Conservation (phyloP, 768 basidiomycete genomes). For the Clitopilus hobsonii region DNA sequence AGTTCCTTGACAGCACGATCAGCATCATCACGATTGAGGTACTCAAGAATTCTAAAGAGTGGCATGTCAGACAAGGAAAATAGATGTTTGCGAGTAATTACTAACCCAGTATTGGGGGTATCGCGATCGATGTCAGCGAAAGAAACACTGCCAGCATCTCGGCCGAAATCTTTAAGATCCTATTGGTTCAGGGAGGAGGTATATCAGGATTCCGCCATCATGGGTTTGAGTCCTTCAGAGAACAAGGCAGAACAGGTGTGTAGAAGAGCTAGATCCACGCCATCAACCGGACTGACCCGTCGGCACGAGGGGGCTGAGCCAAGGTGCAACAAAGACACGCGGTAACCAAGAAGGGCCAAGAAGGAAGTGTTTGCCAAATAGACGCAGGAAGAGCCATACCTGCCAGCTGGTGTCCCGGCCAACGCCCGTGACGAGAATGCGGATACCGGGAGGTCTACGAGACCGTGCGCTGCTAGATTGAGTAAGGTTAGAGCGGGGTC, state of each 20-base stretch:
- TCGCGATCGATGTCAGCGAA: conserved; percentile 95
- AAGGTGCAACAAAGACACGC: not conserved
- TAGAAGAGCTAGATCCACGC: not conserved
- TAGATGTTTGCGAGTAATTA: not conserved
- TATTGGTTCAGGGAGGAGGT: conserved; percentile 44
- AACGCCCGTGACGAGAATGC: conserved; percentile 83
- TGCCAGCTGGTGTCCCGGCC: conserved; percentile 98
- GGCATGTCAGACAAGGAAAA: conserved; percentile 1
- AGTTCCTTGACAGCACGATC: conserved; percentile 89
- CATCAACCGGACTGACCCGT: not conserved
- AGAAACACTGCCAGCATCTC: conserved; percentile 87
- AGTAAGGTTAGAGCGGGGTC: not conserved
- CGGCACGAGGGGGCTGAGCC: not conserved
- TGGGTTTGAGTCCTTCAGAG: conserved; percentile 27
- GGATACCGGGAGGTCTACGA: conserved; percentile 75
- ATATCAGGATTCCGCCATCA: conserved; percentile 33
- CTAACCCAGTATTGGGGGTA: conserved; percentile 81
- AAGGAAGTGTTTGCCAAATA: not conserved
- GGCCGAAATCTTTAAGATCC: conserved; percentile 98
- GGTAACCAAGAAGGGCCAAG: not conserved
- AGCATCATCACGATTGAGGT: conserved; percentile 82
- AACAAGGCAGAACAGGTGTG: conserved; percentile 11
- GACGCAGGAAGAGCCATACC: conserved; percentile 65
- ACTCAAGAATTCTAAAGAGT: conserved; percentile 76
- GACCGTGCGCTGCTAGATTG: conserved; percentile 42